Percentiles rank a stretch among this genome's conserved stretches.
Conservation (phyloP, 345 rosid genomes). For the Geranium rotundifolium region DNA sequence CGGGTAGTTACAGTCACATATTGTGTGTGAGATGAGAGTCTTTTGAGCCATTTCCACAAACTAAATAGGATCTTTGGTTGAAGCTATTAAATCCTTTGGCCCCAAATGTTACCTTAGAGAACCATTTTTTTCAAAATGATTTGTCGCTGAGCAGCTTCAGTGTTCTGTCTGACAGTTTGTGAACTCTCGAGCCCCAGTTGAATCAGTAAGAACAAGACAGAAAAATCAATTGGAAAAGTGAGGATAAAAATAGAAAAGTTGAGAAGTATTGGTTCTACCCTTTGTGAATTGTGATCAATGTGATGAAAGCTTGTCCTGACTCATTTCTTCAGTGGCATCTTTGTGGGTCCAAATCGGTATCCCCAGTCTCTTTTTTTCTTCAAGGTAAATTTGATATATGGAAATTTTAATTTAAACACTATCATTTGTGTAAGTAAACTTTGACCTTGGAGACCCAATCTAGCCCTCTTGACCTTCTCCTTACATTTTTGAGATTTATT, state of each 20-base stretch:
- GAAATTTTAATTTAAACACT: too few species aligned
- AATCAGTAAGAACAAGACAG: slow-evolving; percentile 20
- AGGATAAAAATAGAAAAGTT: neutral
- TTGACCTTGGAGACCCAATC: too few species aligned
- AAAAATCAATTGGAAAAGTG: neutral
- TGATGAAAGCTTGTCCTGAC: slow-evolving; percentile 26
- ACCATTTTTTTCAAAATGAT: slow-evolving; percentile 33
- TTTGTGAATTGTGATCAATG: slow-evolving; percentile 48
- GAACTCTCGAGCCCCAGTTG: slow-evolving; percentile 52
- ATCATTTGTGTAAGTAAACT: too few species aligned
- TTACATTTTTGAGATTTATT: too few species aligned
- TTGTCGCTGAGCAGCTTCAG: slow-evolving; percentile 38
- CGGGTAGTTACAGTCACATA: slow-evolving; percentile 12
- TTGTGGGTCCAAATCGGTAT: too few species aligned
- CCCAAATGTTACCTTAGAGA: slow-evolving; percentile 35
- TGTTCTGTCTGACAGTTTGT: slow-evolving; percentile 31
- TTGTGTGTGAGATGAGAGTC: slow-evolving; percentile 8
- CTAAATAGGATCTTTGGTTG: slow-evolving; percentile 15
- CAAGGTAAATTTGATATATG: too few species aligned
- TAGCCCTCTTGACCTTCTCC: too few species aligned
- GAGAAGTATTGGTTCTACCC: slow-evolving; percentile 19
- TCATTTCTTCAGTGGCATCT: slow-evolving; percentile 25
- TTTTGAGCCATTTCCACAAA: slow-evolving; percentile 9
- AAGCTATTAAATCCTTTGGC: slow-evolving; percentile 68
- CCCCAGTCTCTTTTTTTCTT: slow-evolving; percentile 62